Evolutionary conservation across 2,329 filamentous ascomycete species (phyloP), one percentile per base, ranked within the genome.

Genomic region (Diaporthe longicolla): DNA sequence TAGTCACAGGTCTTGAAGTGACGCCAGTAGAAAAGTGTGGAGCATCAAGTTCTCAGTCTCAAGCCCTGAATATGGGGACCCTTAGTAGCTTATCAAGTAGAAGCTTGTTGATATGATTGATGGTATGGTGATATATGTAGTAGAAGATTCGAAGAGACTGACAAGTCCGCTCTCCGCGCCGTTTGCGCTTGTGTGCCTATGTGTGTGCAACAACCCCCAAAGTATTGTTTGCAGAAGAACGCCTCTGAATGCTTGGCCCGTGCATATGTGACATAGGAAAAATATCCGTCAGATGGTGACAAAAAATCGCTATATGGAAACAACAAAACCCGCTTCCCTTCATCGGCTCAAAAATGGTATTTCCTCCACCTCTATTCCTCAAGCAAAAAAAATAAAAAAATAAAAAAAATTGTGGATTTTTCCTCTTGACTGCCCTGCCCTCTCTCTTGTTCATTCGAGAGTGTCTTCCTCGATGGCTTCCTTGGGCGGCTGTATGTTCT

Each of bases 401-500:
- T 5, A 17, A 15, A 43, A 43, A 43, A 43, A 17, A 15, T 40
- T 40, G 9, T 29, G 40, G 32, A 37, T 37, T 24, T 43, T 43
- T 35, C 40, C 11, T 48, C 79, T 76, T 74, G 76, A 76, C n/a
- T 54, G 57, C 65, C 77, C n/a, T 54, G 57, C 65, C 77, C 19
- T 48, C 40, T 17, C 15, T 19, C 15, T n/a, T 5, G 50, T 75
- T 78, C 78, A 82, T 77, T 86, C 84, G 70, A 83, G 79, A 11
- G 83, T 82, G 76, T 90, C 89, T 73, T 90, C 88, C 76, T 90
- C 88, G 72, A 87, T 87, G 29, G 84, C 84, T 74, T 87, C 86
- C 1, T 85, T 78, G 17, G 87, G 85, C 48, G 89, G 88, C 50
- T 89, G 88, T 45, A 82, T 83, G 69, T 85, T 85, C 59, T 89